These are phyloP conservation scores for Hemileia vastatrix DNA, from an alignment of 1,284 basidiomycete species.

Conservation along the genomic window DNA sequence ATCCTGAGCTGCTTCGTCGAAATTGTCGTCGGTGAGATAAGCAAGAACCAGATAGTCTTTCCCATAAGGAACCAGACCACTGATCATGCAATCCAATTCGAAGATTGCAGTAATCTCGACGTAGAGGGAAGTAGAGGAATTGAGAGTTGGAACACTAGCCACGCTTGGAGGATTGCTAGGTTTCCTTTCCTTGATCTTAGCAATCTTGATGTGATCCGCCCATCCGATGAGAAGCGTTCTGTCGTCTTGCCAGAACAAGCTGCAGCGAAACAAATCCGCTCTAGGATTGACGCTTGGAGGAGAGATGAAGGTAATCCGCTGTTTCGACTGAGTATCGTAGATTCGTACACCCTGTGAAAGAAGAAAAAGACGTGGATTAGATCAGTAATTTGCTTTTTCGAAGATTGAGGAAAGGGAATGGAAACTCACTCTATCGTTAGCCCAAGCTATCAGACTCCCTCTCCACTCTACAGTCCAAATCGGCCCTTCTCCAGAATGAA, in stretches of 20 bases:
- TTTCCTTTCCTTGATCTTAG: conserved; percentile 45
- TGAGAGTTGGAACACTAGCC: background rate
- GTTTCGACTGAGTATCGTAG: conserved; percentile 69
- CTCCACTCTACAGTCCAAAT: conserved; percentile 87
- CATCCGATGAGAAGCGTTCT: conserved; percentile 76
- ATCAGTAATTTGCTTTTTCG: background rate
- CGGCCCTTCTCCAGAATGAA: conserved; percentile 83
- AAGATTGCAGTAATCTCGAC: conserved; percentile 87
- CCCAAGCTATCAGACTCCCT: conserved; percentile 82
- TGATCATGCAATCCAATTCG: conserved; percentile 88
- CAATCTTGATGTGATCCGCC: conserved; percentile 89
- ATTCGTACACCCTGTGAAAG: conserved; percentile 76
- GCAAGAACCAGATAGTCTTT: conserved; percentile 60
- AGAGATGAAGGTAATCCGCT: conserved; percentile 77
- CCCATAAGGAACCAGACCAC: conserved; percentile 72
- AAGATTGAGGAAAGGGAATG: background rate
- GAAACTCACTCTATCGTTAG: conserved; percentile 66
- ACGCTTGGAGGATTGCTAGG: conserved; percentile 13
- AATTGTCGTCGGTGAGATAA: conserved; percentile 49
- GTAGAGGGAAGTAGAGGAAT: conserved; percentile 29
- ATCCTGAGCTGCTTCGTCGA: conserved; percentile 62
- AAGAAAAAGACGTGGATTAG: too few relatives aligned
- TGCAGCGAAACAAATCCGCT: conserved; percentile 85
- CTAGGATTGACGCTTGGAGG: conserved; percentile 69
- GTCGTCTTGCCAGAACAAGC: conserved; percentile 82